Evolutionary conservation across 805 yeast genomes (phyloP).

Genomic region (Kuraishia ogatae): DNA sequence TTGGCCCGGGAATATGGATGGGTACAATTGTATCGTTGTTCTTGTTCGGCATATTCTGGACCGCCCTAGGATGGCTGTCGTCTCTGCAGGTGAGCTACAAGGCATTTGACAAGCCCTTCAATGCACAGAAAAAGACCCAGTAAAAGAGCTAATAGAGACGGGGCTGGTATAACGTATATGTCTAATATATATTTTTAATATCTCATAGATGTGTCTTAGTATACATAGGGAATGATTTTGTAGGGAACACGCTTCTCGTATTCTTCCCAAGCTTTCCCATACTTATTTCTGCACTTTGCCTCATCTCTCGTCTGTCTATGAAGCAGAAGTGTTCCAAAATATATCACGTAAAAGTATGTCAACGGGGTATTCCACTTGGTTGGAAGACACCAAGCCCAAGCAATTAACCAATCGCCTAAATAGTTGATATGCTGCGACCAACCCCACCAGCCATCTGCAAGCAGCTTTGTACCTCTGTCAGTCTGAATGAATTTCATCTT

Average conservation of each 20-base stretch:
- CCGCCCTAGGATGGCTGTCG: slow-evolving; percentile 66
- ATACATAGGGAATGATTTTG: slow-evolving; percentile 82
- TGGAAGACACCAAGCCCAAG: slow-evolving; percentile 87
- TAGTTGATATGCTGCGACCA: slow-evolving; percentile 88
- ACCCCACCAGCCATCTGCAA: slow-evolving; percentile 96
- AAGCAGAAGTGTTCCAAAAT: slow-evolving; percentile 71
- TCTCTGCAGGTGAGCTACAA: slow-evolving; percentile 71
- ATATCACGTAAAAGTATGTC: slow-evolving; percentile 80
- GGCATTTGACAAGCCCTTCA: slow-evolving; percentile 67
- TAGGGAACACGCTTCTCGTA: slow-evolving; percentile 79
- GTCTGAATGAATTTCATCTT: slow-evolving; percentile 68
- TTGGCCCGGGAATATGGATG: slow-evolving; percentile 78
- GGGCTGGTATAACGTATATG: not conserved
- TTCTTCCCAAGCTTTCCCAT: slow-evolving; percentile 79
- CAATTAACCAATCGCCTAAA: slow-evolving; percentile 90
- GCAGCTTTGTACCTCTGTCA: slow-evolving; percentile 65
- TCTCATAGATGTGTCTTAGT: slow-evolving; percentile 27
- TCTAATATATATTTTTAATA: not conserved
- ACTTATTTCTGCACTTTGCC: slow-evolving; percentile 78
- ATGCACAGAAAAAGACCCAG: slow-evolving; percentile 37
- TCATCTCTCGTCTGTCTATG: slow-evolving; percentile 93
- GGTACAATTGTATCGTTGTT: slow-evolving; percentile 57
- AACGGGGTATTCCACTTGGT: slow-evolving; percentile 76
- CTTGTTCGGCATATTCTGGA: slow-evolving; percentile 44
- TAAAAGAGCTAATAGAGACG: slow-evolving; percentile 5